Percentiles rank a stretch among this genome's conserved stretches.
These are phyloP conservation scores for Phytophthora brassicae DNA, from an alignment of 352 stramenopile species.

Conservation along the genomic window DNA sequence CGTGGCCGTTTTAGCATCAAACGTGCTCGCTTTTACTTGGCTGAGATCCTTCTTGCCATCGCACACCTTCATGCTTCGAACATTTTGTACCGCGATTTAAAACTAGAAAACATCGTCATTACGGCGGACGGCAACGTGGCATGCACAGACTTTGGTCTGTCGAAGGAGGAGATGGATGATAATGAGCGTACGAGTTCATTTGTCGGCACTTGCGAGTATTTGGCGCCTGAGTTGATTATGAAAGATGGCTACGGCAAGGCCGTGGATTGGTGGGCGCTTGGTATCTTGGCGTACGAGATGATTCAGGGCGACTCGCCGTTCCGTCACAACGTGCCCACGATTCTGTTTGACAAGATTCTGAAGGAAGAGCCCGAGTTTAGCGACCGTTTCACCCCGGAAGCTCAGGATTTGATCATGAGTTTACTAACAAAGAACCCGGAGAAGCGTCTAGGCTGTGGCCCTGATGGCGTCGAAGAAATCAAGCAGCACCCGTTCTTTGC, in stretches of 20 bases:
- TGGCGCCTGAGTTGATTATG: constrained; percentile 71
- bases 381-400: constrained; percentile 67
- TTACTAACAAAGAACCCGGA: constrained; percentile 60
- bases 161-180: constrained; percentile 76
- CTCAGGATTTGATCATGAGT: constrained; percentile 61
- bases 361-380: constrained; percentile 73
- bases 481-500: constrained; percentile 70
- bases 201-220: constrained; percentile 75
- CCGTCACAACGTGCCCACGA: constrained; percentile 59
- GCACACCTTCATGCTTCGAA: constrained; percentile 58
- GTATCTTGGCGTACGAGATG: constrained; percentile 76
- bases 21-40: constrained; percentile 66
- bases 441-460: constrained; percentile 54
- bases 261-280: constrained; percentile 79
- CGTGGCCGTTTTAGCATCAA: constrained; percentile 74
- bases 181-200: constrained; percentile 68
- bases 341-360: constrained; percentile 82
- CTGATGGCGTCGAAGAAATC: constrained; percentile 68
- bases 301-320: constrained; percentile 77
- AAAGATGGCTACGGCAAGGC: constrained; percentile 72
- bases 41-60: constrained; percentile 69
- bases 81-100: constrained; percentile 78
- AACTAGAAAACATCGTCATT: constrained; percentile 79
- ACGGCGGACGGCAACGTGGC: constrained; percentile 69
- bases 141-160: constrained; percentile 74